Evolutionary conservation across 257 asterid species (phyloP).

Genomic region (Petunia axillaris): DNA sequence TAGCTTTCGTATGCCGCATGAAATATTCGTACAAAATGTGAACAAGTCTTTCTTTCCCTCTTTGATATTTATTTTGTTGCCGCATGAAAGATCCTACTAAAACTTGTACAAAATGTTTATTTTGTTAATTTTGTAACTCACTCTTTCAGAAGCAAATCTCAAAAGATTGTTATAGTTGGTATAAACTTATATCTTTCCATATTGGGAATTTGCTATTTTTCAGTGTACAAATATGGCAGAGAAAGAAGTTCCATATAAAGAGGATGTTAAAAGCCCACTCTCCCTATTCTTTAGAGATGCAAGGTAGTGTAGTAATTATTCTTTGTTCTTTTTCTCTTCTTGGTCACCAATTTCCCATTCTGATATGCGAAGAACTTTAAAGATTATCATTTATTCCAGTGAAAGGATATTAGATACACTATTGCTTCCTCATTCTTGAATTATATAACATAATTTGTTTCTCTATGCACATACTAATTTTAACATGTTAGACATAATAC

Average conservation of each 20-base stretch:
- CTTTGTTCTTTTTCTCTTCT: not conserved
- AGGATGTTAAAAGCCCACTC: conserved; percentile 31
- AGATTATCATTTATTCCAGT: not conserved
- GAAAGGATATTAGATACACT: not conserved
- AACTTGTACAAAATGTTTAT: no score
- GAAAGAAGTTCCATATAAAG: conserved; percentile 34
- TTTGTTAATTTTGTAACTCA: no score
- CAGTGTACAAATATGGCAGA: conserved; percentile 35
- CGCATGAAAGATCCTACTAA: no score
- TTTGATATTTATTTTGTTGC: no score
- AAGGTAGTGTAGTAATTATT: conserved; percentile 33
- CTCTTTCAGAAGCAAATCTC: no score
- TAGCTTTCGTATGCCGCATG: no score
- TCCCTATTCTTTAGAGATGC: conserved; percentile 45
- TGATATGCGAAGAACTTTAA: not conserved
- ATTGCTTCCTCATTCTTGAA: not conserved
- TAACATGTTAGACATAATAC: no score
- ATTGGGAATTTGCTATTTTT: conserved; percentile 16
- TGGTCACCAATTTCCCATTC: not conserved
- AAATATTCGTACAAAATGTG: no score
- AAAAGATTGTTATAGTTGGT: not conserved
- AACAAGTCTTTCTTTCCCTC: no score
- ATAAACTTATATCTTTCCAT: not conserved
- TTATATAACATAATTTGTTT: not conserved
- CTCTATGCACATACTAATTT: no score